Conservation (phyloP, 176 grass and related monocot species). For the Carex kokanica region DNA sequence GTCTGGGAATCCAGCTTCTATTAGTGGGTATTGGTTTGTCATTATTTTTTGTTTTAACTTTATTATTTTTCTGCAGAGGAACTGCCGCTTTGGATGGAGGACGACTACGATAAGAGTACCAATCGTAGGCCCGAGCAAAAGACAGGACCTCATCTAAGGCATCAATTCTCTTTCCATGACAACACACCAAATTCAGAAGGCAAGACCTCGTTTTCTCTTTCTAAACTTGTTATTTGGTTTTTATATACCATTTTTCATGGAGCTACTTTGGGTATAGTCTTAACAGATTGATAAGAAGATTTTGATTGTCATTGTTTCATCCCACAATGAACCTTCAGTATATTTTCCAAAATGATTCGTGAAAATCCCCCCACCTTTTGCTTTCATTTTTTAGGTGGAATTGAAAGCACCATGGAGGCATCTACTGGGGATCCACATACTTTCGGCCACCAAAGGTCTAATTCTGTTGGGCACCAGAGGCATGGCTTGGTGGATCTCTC, state of each 20-base stretch:
- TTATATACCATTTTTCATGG: background rate
- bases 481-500: conserved; percentile 26
- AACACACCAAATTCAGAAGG: conserved; percentile 19
- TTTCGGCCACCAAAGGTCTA: conserved; percentile 44
- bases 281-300: background rate
- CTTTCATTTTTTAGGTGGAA: conserved; percentile 31
- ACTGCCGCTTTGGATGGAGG: conserved; percentile 43
- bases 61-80: conserved; percentile 46
- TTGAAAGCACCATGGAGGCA: conserved; percentile 45
- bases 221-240: background rate
- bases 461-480: conserved; percentile 45
- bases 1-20: conserved; percentile 9
- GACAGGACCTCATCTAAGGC: conserved; percentile 15
- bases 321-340: background rate
- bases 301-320: background rate
- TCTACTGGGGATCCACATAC: conserved; percentile 29
- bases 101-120: conserved; percentile 41
- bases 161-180: conserved; percentile 29
- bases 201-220: background rate
- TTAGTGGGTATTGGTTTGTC: background rate
- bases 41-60: conserved; percentile 2
- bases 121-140: conserved; percentile 19
- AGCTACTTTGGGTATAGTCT: background rate
- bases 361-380: background rate
- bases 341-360: background rate